Evolutionary conservation across 2,329 filamentous ascomycete species (phyloP).

Genomic region (Fusarium sp.): DNA sequence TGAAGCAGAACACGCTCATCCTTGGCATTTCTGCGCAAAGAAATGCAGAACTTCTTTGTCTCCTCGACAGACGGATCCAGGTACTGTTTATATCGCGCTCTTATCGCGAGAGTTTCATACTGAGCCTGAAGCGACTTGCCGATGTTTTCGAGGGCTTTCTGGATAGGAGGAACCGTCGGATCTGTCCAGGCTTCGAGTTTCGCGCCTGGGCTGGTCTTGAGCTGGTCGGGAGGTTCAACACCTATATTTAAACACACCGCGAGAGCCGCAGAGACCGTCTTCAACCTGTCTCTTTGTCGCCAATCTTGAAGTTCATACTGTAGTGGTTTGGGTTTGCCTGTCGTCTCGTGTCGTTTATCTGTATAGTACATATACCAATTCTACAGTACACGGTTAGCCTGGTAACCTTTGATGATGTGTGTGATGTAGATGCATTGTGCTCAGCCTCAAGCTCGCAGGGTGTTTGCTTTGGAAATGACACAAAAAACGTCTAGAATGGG

Average conservation of each 20-base stretch:
- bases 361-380: slow-evolving; percentile 99
- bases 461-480: not conserved
- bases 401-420: not conserved
- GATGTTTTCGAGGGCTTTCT: slow-evolving; percentile 92
- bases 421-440: slow-evolving; percentile 2
- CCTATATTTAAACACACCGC: slow-evolving; percentile 97
- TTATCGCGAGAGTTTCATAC: slow-evolving; percentile 93
- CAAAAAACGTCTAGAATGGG: not conserved
- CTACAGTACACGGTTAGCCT: slow-evolving; percentile 59
- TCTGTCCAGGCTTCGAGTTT: slow-evolving; percentile 98
- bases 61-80: slow-evolving; percentile 97
- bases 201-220: slow-evolving; percentile 93
- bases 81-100: slow-evolving; percentile 98
- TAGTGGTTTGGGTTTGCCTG: slow-evolving; percentile 83
- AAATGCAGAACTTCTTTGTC: slow-evolving; percentile 95
- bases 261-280: slow-evolving; percentile 95
- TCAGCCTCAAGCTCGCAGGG: not conserved
- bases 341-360: slow-evolving; percentile 96
- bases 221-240: slow-evolving; percentile 95
- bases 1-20: slow-evolving; percentile 97
- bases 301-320: slow-evolving; percentile 84
- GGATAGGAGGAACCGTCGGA: slow-evolving; percentile 81
- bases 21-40: slow-evolving; percentile 90
- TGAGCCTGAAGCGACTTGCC: slow-evolving; percentile 96
- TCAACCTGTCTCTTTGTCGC: slow-evolving; percentile 96